Evolutionary conservation across 2,329 filamentous ascomycete genomes (phyloP).

Genomic region (Pestalotiopsis sp.): DNA sequence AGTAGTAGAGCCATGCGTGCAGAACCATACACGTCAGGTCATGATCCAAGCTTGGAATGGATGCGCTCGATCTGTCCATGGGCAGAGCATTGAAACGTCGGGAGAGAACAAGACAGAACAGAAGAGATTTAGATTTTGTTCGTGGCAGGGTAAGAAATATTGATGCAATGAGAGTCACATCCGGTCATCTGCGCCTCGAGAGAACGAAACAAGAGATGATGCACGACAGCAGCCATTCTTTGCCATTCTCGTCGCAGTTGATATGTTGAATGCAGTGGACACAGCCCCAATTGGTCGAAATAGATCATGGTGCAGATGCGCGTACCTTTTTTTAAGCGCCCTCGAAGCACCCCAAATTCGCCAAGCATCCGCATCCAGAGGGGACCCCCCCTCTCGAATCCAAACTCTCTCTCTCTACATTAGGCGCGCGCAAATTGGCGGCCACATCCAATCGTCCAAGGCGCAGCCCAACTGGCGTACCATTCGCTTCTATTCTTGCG

Average conservation of each 20-base stretch:
- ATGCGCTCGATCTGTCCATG: too few relatives aligned
- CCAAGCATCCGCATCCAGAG: neutral
- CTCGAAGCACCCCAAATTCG: neutral
- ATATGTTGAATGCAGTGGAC: neutral
- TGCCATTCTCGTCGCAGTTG: constrained; percentile 5
- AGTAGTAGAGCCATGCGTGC: too few relatives aligned
- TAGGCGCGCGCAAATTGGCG: constrained; percentile 15
- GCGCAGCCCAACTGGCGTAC: constrained; percentile 5
- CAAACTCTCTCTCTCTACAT: neutral
- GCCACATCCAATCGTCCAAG: constrained; percentile 1
- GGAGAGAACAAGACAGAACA: neutral
- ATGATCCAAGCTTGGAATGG: too few relatives aligned
- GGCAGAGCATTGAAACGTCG: neutral
- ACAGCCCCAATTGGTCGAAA: constrained; percentile 15
- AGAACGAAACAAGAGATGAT: constrained; percentile 6
- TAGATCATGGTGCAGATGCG: constrained; percentile 4
- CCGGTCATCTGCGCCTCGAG: constrained; percentile 10
- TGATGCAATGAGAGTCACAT: constrained; percentile 9
- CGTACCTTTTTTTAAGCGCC: constrained; percentile 11
- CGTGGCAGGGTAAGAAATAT: neutral
- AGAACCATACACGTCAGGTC: too few relatives aligned
- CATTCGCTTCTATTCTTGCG: constrained; percentile 7
- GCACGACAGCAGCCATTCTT: neutral
- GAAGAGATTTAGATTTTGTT: neutral
- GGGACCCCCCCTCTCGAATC: neutral